These are phyloP conservation scores for Sisymbrium irio DNA, from an alignment of 345 rosid species.

Conservation along the genomic window DNA sequence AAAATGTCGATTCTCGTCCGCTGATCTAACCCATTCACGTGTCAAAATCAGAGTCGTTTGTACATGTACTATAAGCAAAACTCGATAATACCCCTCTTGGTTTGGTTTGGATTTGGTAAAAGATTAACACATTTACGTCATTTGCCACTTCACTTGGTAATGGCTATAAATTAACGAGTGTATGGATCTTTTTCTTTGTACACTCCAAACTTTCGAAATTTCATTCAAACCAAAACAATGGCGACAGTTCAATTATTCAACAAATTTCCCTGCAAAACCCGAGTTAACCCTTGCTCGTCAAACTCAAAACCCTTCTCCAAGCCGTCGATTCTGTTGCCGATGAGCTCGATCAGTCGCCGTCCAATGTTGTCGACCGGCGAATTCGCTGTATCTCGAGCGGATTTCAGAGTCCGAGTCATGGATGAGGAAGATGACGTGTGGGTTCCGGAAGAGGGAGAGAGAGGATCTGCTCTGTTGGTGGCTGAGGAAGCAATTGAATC, in stretches of 20 bases:
- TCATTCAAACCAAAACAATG: slow-evolving; percentile 32
- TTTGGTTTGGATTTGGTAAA: background rate
- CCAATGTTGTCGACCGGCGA: background rate
- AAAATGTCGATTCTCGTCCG: background rate
- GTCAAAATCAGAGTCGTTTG: slow-evolving; percentile 1
- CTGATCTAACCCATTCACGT: background rate
- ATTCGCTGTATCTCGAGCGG: slow-evolving; percentile 28
- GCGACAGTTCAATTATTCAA: slow-evolving; percentile 43
- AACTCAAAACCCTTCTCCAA: slow-evolving; percentile 8
- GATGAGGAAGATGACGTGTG: slow-evolving; percentile 35
- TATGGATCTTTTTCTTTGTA: background rate
- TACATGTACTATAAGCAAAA: background rate
- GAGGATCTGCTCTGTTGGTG: slow-evolving; percentile 26
- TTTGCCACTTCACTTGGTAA: background rate
- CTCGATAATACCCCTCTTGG: background rate
- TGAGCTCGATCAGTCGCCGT: slow-evolving; percentile 10
- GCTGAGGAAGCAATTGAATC: slow-evolving; percentile 44
- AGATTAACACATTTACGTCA: background rate
- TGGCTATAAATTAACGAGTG: background rate
- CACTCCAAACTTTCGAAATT: background rate
- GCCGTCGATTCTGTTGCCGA: slow-evolving; percentile 14
- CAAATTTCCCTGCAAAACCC: slow-evolving; percentile 44
- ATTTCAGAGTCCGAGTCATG: slow-evolving; percentile 33
- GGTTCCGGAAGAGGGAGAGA: slow-evolving; percentile 31
- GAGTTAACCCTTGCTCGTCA: background rate